Evolutionary conservation across 2,329 filamentous ascomycete genomes (phyloP).

Genomic region (Karstenula rhodostoma): DNA sequence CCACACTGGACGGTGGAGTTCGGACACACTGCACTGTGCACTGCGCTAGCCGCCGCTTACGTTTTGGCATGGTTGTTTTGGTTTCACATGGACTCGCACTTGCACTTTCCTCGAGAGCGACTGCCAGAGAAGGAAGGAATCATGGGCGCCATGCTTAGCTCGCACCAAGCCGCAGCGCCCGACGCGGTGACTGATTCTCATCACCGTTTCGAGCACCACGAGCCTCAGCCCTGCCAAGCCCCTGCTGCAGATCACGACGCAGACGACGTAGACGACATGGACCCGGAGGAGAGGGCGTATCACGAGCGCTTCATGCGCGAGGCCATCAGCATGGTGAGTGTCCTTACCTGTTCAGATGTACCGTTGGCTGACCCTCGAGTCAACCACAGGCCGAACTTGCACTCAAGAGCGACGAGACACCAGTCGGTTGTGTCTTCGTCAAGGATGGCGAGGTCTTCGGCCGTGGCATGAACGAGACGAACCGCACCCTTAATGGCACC

Average conservation of each 20-base stretch:
- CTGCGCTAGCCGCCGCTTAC: conserved; percentile 18
- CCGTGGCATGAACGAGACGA: conserved; percentile 96
- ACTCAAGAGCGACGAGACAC: conserved; percentile 84
- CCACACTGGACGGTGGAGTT: no score
- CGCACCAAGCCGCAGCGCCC: conserved; percentile 8
- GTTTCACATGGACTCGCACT: conserved; percentile 3
- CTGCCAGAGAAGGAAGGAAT: conserved; percentile 2
- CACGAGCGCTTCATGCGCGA: conserved; percentile 79
- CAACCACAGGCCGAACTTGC: conserved; percentile 78
- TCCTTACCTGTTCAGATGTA: conserved; percentile 9
- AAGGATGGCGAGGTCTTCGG: conserved; percentile 81
- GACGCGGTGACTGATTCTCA: background rate
- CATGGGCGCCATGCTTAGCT: background rate
- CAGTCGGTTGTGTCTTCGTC: conserved; percentile 94
- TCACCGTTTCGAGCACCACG: conserved; percentile 5
- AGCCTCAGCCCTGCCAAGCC: conserved; percentile 38
- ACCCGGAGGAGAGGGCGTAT: conserved; percentile 52
- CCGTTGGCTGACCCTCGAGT: conserved; percentile 30
- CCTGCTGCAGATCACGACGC: conserved; percentile 32
- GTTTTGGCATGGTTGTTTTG: conserved; percentile 23
- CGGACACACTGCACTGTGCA: conserved; percentile 5
- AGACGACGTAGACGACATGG: conserved; percentile 38
- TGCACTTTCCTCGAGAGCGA: conserved; percentile 8
- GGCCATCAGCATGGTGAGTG: conserved; percentile 80
- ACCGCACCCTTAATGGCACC: conserved; percentile 67